phyloP scores from a whole-genome alignment of 768 basidiomycete genomes.

The Leccinum truebloodii region DNA sequence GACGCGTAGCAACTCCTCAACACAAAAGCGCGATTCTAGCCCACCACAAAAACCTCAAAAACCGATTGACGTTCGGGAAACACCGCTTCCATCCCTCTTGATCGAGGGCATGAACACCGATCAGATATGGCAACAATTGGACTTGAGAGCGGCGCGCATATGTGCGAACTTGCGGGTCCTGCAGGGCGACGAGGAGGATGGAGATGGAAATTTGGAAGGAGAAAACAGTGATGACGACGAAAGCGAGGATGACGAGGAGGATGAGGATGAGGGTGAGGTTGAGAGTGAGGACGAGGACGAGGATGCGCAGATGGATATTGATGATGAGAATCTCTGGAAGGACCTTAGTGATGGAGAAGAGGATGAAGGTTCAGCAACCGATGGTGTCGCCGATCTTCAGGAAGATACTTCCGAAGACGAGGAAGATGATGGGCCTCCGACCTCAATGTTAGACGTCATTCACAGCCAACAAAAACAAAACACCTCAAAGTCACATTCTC shows the following conservation, averaged over 20 bases:
- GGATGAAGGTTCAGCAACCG: constrained; percentile 29
- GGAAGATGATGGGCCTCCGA: constrained; percentile 26
- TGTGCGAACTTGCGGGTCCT: constrained; percentile 71
- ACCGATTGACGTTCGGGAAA: constrained; percentile 45
- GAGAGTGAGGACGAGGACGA: constrained; percentile 28
- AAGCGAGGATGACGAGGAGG: constrained; percentile 29
- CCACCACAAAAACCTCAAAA: constrained; percentile 34
- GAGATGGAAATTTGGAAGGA: constrained; percentile 26
- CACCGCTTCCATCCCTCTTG: constrained; percentile 76
- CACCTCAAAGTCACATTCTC: constrained; percentile 19
- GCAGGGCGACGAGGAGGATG: constrained; percentile 48
- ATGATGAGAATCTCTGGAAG: constrained; percentile 29
- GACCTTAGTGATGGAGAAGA: constrained; percentile 28
- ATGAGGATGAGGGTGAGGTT: constrained; percentile 27
- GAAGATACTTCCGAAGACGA: constrained; percentile 43
- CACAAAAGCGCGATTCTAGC: constrained; percentile 44
- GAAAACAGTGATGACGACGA: constrained; percentile 22
- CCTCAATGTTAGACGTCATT: constrained; percentile 30
- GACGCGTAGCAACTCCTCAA: constrained; percentile 39
- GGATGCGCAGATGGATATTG: constrained; percentile 33
- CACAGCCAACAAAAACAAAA: constrained; percentile 28
- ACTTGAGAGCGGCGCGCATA: constrained; percentile 71
- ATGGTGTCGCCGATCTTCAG: constrained; percentile 34
- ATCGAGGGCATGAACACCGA: constrained; percentile 79
- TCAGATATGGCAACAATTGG: constrained; percentile 94